Base-by-base conservation (phyloP, 1,284 basidiomycete genomes). In the Stygiomarasmius scandens region DNA sequence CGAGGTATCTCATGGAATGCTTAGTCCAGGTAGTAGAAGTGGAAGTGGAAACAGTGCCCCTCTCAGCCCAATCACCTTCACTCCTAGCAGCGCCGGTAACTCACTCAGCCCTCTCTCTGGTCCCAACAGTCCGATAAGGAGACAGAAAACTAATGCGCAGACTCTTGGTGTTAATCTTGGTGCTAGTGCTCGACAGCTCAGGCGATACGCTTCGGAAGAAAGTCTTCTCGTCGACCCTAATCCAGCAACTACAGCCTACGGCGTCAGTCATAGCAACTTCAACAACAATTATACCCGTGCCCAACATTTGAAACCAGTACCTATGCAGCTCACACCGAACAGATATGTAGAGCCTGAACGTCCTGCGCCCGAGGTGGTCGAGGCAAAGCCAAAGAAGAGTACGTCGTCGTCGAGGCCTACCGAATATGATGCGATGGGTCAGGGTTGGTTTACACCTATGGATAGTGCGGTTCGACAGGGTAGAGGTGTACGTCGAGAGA, bases 171-270 rank as follows among this genome's bases (percentile, higher is more conserved):
- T 16, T 19, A 41, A 41, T n/a, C 38, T 41, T 5, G 16, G 38
- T n/a, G 38, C 38, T 16, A 41, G 14, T 41, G 38, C 38, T 16
- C 6, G 38, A 16, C 6, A 41, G 16, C 25, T 57, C 16, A 32
- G 55, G 34, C 51, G 50, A 14, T 57, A 57, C 24, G 55, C 55
- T 16, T 57, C 55, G 11, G 55, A 57, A 27, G 55, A 57, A 27
- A 52, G 55, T 23, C 22, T 57, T 9, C 44, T 57, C 9, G n/a
- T 41, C 38, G 38, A 41, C n/a, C 38, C 38, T 4, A 41, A 41
- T 19, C 16, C 16, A 43, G 29, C 29, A 5, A 9, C 38, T 41
- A 16, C 8, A 5, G 11, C 11, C 16, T 16, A 41, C 16, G n/a
- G n/a, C 11, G 16, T 19, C 8, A 41, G 38, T 19, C n/a, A 41